phyloP scores from a whole-genome alignment of 2,329 filamentous ascomycete genomes.

The Chaetomium olivaceum region DNA sequence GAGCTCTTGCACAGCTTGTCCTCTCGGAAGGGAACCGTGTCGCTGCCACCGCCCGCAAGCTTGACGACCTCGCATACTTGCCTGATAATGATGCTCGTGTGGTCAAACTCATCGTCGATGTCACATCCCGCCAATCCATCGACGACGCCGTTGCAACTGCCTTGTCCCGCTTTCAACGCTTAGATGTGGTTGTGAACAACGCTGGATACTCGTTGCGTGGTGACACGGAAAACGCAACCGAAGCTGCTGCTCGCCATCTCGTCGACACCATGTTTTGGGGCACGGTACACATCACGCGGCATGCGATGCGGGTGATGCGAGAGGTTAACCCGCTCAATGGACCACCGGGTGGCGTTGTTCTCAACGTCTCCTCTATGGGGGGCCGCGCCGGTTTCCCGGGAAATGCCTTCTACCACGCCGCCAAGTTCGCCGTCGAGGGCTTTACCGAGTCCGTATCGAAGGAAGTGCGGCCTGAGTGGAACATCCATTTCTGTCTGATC shows the following conservation, averaged over 20 bases:
- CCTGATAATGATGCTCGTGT: background rate
- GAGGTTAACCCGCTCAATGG: conserved; percentile 27
- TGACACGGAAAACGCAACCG: conserved; percentile 10
- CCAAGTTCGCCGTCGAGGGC: conserved; percentile 50
- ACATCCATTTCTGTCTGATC: conserved; percentile 45
- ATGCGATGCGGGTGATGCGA: conserved; percentile 13
- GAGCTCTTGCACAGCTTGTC: conserved; percentile 1
- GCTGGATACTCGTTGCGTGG: conserved; percentile 10
- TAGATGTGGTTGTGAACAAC: conserved; percentile 14
- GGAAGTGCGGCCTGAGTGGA: conserved; percentile 47
- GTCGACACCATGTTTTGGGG: conserved; percentile 16
- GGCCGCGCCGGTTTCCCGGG: conserved; percentile 42
- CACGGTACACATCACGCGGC: conserved; percentile 6
- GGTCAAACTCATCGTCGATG: conserved; percentile 5
- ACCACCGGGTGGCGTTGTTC: conserved; percentile 50
- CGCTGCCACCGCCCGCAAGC: conserved; percentile 3
- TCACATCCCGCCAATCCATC: conserved; percentile 1
- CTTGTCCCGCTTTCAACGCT: background rate
- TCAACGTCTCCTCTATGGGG: conserved; percentile 58
- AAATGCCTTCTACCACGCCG: conserved; percentile 43
- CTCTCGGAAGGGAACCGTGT: conserved; percentile 1
- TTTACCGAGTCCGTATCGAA: conserved; percentile 48
- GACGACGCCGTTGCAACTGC: conserved; percentile 3
- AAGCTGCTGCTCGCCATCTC: conserved; percentile 1
- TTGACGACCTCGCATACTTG: conserved; percentile 5